Conservation (phyloP, 345 rosid species). For the Salix koriyanagi region DNA sequence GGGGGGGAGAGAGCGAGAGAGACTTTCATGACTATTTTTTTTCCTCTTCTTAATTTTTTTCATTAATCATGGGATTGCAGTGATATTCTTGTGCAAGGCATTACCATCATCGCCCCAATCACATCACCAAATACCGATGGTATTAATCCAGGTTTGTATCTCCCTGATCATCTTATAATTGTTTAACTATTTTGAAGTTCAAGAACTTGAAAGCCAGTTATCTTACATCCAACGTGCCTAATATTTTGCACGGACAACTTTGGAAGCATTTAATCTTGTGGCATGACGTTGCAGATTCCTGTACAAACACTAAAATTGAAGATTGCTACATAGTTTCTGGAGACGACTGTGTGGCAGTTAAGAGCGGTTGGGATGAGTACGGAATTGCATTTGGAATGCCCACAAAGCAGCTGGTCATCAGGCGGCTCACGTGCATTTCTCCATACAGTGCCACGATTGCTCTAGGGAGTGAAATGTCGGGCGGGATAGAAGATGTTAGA, state of each 20-base stretch:
- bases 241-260: not conserved
- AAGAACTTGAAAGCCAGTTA: too few relatives aligned
- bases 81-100: constrained; percentile 63
- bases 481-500: constrained; percentile 70
- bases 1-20: too few relatives aligned
- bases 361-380: constrained; percentile 87
- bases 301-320: constrained; percentile 78
- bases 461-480: constrained; percentile 77
- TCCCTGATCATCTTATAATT: not conserved
- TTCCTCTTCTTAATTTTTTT: not conserved
- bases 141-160: constrained; percentile 68
- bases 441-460: constrained; percentile 78
- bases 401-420: constrained; percentile 51
- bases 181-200: not conserved
- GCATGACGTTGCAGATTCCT: constrained; percentile 53
- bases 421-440: constrained; percentile 67
- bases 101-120: constrained; percentile 79
- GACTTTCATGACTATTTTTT: not conserved
- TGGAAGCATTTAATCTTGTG: not conserved
- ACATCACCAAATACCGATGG: constrained; percentile 93
- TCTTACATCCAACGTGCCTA: not conserved
- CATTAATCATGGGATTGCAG: constrained; percentile 33
- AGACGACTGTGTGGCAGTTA: constrained; percentile 89
- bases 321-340: constrained; percentile 89
- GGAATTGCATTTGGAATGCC: constrained; percentile 70